Evolutionary conservation across 257 asterid genomes (phyloP).

Genomic region (Gynochthodes officinalis): DNA sequence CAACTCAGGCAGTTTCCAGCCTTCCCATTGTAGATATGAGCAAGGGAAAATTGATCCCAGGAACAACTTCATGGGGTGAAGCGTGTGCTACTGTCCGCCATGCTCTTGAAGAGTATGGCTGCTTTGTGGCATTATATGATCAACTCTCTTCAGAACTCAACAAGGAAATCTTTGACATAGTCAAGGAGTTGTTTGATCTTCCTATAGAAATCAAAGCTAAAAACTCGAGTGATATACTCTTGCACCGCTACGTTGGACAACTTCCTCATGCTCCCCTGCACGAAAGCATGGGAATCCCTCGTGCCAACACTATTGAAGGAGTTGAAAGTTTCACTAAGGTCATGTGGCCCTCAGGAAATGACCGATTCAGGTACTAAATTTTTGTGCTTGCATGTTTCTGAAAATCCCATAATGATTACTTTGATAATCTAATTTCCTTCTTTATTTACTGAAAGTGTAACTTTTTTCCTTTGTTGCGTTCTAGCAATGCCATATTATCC

Average conservation of each 20-base stretch:
- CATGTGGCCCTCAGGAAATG: constrained; percentile 63
- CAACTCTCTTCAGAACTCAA: constrained; percentile 27
- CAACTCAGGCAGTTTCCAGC: not conserved
- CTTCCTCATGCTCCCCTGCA: constrained; percentile 48
- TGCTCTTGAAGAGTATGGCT: constrained; percentile 64
- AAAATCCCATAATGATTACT: not conserved
- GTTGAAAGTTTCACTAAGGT: constrained; percentile 38
- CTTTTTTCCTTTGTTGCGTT: not conserved
- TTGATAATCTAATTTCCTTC: not conserved
- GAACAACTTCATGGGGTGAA: constrained; percentile 34
- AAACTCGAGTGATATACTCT: constrained; percentile 33
- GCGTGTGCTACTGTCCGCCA: constrained; percentile 31
- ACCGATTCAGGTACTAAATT: constrained; percentile 42
- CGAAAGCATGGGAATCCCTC: constrained; percentile 61
- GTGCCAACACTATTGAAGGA: constrained; percentile 35
- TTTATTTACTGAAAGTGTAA: not conserved
- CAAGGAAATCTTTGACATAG: constrained; percentile 31
- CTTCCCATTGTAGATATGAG: constrained; percentile 39
- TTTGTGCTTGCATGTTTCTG: too few species aligned
- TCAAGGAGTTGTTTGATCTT: constrained; percentile 36
- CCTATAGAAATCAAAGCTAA: constrained; percentile 47
- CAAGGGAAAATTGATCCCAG: constrained; percentile 25
- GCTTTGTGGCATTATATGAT: constrained; percentile 39
- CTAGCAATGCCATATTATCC: constrained; percentile 29
- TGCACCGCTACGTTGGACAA: constrained; percentile 49